Conservation (phyloP, 768 basidiomycete species). For the Tricholoma bakamatsutake region DNA sequence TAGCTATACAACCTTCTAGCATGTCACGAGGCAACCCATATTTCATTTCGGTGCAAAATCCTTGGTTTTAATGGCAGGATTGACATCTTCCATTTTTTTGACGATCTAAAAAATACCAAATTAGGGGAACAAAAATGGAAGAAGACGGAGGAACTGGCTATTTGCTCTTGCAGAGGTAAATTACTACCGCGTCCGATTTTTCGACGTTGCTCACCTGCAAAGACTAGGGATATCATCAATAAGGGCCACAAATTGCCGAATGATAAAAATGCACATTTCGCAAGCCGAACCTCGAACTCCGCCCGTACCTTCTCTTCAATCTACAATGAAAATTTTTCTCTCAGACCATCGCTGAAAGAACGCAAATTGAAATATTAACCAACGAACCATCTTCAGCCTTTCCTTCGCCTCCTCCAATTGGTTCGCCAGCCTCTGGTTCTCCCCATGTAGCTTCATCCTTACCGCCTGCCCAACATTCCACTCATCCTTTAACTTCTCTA, state of each 20-base stretch:
- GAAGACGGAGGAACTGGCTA: not conserved
- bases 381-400: not conserved
- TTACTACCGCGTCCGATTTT: not conserved
- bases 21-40: no score
- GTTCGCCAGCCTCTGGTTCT: not conserved
- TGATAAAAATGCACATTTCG: not conserved
- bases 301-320: not conserved
- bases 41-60: no score
- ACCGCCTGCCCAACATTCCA: slow-evolving; percentile 1
- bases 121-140: not conserved
- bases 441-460: not conserved
- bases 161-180: not conserved
- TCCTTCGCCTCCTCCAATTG: slow-evolving; percentile 2
- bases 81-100: not conserved
- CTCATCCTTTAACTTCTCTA: slow-evolving; percentile 1
- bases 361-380: not conserved
- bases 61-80: not conserved
- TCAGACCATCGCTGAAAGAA: not conserved
- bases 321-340: not conserved
- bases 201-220: not conserved
- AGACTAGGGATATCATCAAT: not conserved
- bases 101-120: not conserved
- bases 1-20: no score
- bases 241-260: not conserved
- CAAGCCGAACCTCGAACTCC: not conserved